Base-by-base conservation (phyloP, 441 rosid genomes). In the Croton laevigatus region DNA sequence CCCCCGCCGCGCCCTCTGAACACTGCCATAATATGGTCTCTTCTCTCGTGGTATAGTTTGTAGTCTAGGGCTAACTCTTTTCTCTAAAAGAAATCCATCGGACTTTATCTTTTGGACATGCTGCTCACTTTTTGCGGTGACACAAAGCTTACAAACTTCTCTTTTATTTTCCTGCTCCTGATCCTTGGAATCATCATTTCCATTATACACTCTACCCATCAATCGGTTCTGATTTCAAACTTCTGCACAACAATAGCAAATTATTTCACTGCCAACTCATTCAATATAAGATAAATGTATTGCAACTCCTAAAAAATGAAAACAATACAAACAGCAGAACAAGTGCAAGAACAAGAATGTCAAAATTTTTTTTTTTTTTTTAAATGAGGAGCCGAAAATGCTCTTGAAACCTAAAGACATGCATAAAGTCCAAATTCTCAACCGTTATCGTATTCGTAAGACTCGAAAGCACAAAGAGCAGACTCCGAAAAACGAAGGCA, bases 51-150 rank as follows among this genome's bases (percentile, higher is more conserved):
- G 57, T 48, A 72, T 58, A 19, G 42, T 53, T 65, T 68, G 53
- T 59, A 79, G 72, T 68, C 81, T 70, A 52, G 81, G 71, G 23
- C 81, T 70, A 55, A 40, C 36, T 75, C 81, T 72, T 65, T 59
- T 65, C 54, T 48, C 45, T 42, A 68, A 36, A 48, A 37, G 36
- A 58, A 52, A 34, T 59, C 52, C 73, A 16, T 53, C 36, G 0
- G 71, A 61, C 71, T 14, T 53, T 44, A 49, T 14, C 16, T 51
- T 71, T 65, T 70, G 62, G 59, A 53, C 68, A 38, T 55, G 23
- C 53, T 49, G 61, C 3, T 3, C 27, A 16, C 32, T 14, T 54
- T 37, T 75, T 67, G 51, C 36, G 32, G 51, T 70, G 62, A 32
- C 27, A 52, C 5, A 59, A 11, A 53, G n/a, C 20, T 42, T 19